Evolutionary conservation across 1,139 yeast species (phyloP).

Genomic region (Taiozyma sp.): DNA sequence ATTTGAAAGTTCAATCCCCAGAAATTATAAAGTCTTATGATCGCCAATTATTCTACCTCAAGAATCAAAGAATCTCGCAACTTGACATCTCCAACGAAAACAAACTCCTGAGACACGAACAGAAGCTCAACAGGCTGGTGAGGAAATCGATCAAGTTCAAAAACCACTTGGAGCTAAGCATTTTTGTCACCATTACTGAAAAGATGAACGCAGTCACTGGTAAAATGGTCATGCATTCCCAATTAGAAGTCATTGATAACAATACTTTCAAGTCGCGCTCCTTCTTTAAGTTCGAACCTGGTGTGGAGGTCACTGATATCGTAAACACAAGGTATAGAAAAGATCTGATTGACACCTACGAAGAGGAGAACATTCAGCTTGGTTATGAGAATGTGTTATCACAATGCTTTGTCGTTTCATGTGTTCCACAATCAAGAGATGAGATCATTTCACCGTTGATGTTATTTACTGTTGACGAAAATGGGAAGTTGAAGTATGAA

Average conservation of each 20-base stretch:
- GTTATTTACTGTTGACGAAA: constrained; percentile 22
- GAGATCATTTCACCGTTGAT: constrained; percentile 15
- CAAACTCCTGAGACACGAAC: constrained; percentile 8
- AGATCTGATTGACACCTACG: constrained; percentile 17
- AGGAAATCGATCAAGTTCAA: constrained; percentile 18
- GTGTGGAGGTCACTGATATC: constrained; percentile 22
- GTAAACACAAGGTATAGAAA: constrained; percentile 18
- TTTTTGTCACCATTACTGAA: constrained; percentile 16
- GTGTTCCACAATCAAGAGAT: constrained; percentile 18
- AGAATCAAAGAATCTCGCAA: neutral
- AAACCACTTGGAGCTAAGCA: constrained; percentile 17
- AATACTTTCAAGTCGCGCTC: constrained; percentile 17
- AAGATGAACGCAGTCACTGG: neutral
- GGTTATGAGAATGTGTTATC: constrained; percentile 22
- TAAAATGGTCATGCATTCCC: constrained; percentile 10
- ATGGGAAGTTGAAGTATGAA: constrained; percentile 18
- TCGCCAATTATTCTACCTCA: neutral
- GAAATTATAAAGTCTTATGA: constrained; percentile 2
- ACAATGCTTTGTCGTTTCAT: constrained; percentile 23
- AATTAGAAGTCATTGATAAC: constrained; percentile 21
- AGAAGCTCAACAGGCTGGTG: constrained; percentile 9
- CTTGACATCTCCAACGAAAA: neutral
- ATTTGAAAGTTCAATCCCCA: constrained; percentile 12
- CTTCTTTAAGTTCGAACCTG: constrained; percentile 11
- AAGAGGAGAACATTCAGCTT: constrained; percentile 17